Percentiles rank a stretch among this genome's conserved stretches.
phyloP scores from a whole-genome alignment of 768 basidiomycete species.

The Suillus variegatus region DNA sequence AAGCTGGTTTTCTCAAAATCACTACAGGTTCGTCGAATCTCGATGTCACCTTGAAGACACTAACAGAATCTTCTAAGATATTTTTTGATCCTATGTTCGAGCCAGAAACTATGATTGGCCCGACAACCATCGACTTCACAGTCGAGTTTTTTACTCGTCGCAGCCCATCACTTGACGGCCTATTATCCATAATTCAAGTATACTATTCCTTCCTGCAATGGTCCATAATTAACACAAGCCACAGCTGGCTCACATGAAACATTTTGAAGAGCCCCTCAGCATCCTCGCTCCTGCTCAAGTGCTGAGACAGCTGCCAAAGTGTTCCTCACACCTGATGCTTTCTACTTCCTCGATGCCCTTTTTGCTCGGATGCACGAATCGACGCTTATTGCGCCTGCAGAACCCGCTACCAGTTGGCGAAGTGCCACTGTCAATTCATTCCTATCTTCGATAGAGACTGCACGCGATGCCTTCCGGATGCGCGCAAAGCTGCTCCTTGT shows the following conservation, averaged over 20 bases:
- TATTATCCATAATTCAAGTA: slow-evolving; percentile 66
- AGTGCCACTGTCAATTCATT: slow-evolving; percentile 31
- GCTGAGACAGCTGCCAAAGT: slow-evolving; percentile 3
- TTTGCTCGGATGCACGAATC: slow-evolving; percentile 36
- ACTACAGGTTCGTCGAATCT: slow-evolving; percentile 40
- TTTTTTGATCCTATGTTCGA: slow-evolving; percentile 68
- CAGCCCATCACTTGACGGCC: slow-evolving; percentile 54
- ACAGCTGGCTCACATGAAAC: no score
- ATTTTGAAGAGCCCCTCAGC: slow-evolving; percentile 61
- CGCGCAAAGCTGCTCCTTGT: slow-evolving; percentile 40
- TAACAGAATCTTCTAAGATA: slow-evolving; percentile 36
- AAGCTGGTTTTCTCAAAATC: no score
- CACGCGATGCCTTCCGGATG: slow-evolving; percentile 37
- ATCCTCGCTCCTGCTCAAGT: slow-evolving; percentile 22
- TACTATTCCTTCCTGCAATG: slow-evolving; percentile 5
- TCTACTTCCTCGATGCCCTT: slow-evolving; percentile 39
- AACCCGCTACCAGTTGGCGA: slow-evolving; percentile 26
- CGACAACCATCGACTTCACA: slow-evolving; percentile 54
- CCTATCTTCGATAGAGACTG: slow-evolving; percentile 36
- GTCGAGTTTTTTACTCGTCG: slow-evolving; percentile 58
- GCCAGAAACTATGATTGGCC: slow-evolving; percentile 63
- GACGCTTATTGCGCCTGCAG: slow-evolving; percentile 13
- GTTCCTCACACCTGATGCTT: slow-evolving; percentile 23
- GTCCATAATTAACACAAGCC: slow-evolving; percentile 3
- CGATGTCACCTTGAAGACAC: not conserved